Percentiles rank a stretch among this genome's conserved stretches.
phyloP scores from a whole-genome alignment of 306 rosid species.

The Myrica gale region DNA sequence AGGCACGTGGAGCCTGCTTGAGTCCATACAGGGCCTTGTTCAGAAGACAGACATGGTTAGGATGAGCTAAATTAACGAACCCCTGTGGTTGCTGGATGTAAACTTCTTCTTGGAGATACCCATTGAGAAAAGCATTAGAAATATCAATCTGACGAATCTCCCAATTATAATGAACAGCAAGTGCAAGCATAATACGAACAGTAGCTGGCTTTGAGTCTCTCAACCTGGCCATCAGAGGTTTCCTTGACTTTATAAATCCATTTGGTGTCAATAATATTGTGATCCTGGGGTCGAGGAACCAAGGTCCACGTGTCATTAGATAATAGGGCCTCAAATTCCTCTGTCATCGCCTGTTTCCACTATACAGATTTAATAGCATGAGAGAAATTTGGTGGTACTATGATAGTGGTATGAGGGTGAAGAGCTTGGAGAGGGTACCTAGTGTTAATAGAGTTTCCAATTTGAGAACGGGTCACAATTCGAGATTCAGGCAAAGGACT shows the following conservation, averaged over 20 bases:
- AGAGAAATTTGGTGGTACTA: too few species aligned
- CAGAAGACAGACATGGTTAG: not conserved
- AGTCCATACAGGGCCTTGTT: not conserved
- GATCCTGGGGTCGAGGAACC: not conserved
- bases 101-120: not conserved
- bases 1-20: not conserved
- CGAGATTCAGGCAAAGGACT: too few species aligned
- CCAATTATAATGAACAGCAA: not conserved
- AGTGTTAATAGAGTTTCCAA: too few species aligned
- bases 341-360: not conserved
- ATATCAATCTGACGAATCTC: not conserved
- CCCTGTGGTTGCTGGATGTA: not conserved
- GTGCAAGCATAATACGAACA: not conserved
- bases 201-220: not conserved
- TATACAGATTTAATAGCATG: not conserved
- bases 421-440: not conserved
- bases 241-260: not conserved
- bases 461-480: too few species aligned
- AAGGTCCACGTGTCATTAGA: not conserved
- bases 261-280: not conserved
- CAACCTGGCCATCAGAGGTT: not conserved
- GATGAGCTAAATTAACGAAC: not conserved
- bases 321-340: not conserved
- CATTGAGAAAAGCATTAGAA: not conserved
- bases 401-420: not conserved